Percentiles rank a stretch among this genome's conserved stretches.
phyloP scores from a whole-genome alignment of 352 stramenopile genomes.

The Phytophthora brassicae region DNA sequence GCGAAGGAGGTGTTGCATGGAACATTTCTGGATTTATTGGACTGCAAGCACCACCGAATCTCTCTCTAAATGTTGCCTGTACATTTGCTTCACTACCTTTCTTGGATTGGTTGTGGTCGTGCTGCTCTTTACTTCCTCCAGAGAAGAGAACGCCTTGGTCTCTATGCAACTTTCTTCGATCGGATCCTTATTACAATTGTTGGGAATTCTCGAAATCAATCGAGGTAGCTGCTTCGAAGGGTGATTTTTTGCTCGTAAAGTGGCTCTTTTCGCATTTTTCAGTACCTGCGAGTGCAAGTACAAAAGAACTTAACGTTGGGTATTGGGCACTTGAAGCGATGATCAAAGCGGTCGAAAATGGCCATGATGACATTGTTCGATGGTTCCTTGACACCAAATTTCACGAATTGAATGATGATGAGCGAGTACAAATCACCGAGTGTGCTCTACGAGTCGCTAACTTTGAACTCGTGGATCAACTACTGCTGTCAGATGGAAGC shows the following conservation, averaged over 20 bases:
- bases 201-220: neutral
- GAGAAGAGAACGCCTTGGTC: neutral
- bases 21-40: neutral
- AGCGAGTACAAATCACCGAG: neutral
- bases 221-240: neutral
- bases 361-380: neutral
- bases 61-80: neutral
- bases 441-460: neutral
- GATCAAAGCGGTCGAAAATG: neutral
- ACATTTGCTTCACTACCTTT: neutral
- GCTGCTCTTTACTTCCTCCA: neutral
- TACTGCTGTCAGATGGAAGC: neutral
- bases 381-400: neutral
- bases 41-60: neutral
- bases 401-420: neutral
- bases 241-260: conserved; percentile 2
- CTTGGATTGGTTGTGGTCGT: neutral
- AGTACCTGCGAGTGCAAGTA: neutral
- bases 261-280: conserved; percentile 7
- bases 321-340: neutral
- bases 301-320: neutral
- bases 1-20: neutral
- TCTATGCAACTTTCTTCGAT: conserved; percentile 6
- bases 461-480: neutral
- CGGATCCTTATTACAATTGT: conserved; percentile 2